phyloP scores from a whole-genome alignment of 495 filamentous ascomycete genomes.

The Opeltia flavorubescens region DNA sequence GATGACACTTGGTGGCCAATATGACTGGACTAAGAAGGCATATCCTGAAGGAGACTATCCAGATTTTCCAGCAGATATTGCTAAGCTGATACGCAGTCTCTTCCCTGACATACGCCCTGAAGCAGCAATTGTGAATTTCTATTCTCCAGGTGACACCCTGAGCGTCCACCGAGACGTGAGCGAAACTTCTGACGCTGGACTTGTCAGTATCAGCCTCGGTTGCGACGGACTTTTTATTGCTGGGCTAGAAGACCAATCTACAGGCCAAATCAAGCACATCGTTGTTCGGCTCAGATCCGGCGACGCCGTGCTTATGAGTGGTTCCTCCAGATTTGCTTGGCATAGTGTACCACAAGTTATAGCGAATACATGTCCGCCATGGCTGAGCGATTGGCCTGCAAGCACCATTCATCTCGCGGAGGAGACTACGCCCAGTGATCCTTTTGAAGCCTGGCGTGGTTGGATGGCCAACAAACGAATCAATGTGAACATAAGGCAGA shows the following conservation, averaged over 20 bases:
- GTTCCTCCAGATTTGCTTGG: conserved; percentile 73
- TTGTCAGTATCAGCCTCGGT: conserved; percentile 76
- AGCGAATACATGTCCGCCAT: conserved; percentile 58
- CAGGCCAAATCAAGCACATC: conserved; percentile 25
- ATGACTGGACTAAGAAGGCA: conserved; percentile 78
- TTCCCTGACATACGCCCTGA: conserved; percentile 64
- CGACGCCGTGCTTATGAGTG: conserved; percentile 71
- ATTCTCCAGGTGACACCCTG: conserved; percentile 75
- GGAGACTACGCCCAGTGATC: conserved; percentile 12
- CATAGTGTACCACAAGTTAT: conserved; percentile 81
- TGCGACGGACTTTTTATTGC: conserved; percentile 78
- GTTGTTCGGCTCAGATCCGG: conserved; percentile 60
- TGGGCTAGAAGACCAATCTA: conserved; percentile 30
- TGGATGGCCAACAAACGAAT: conserved; percentile 81
- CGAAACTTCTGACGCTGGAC: conserved; percentile 55
- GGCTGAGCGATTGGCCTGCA: conserved; percentile 64
- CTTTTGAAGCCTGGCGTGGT: conserved; percentile 52
- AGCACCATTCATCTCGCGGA: conserved; percentile 5
- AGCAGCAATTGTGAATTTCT: conserved; percentile 86
- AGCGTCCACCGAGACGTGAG: conserved; percentile 84
- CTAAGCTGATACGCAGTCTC: conserved; percentile 41
- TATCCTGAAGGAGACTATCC: conserved; percentile 60
- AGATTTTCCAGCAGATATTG: conserved; percentile 59
- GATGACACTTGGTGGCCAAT: conserved; percentile 87
- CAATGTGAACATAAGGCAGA: conserved; percentile 86